Evolutionary conservation across 352 stramenopile species (phyloP).

Genomic region (Globisporangium apiculatum): DNA sequence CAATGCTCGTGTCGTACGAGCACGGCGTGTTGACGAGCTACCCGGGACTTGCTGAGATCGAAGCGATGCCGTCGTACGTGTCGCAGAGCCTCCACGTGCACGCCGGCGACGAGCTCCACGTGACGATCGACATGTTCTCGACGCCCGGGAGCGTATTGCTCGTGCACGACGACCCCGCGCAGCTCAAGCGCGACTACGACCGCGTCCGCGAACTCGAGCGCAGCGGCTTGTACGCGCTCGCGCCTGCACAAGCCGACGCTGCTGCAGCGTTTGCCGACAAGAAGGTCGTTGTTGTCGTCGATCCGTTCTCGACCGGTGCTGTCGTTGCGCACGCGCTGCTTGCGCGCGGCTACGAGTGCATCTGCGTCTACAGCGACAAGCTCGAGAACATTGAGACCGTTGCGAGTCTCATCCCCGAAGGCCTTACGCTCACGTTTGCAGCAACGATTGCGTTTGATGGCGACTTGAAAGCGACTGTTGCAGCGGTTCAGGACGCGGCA

Average conservation of each 20-base stretch:
- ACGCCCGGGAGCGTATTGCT: constrained; percentile 82
- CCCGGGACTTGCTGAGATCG: constrained; percentile 82
- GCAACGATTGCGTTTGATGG: constrained; percentile 70
- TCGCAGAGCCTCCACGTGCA: constrained; percentile 70
- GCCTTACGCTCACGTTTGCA: constrained; percentile 68
- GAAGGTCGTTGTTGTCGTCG: constrained; percentile 89
- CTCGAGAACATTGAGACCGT: constrained; percentile 80
- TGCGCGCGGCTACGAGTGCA: constrained; percentile 85
- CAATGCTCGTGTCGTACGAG: constrained; percentile 89
- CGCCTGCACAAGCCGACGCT: constrained; percentile 4
- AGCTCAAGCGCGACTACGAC: constrained; percentile 77
- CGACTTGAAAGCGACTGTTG: constrained; percentile 33
- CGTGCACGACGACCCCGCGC: constrained; percentile 67
- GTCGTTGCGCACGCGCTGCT: constrained; percentile 91
- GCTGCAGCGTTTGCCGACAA: constrained; percentile 17
- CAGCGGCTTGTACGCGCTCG: constrained; percentile 53
- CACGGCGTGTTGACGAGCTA: constrained; percentile 77
- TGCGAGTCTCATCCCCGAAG: constrained; percentile 69
- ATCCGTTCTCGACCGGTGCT: constrained; percentile 94
- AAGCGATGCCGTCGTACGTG: constrained; percentile 84
- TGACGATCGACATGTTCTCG: constrained; percentile 89
- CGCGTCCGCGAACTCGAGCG: constrained; percentile 81
- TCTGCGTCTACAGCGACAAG: constrained; percentile 82
- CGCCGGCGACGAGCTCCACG: constrained; percentile 37
- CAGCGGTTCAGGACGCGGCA: constrained; percentile 40